phyloP scores from a whole-genome alignment of 495 filamentous ascomycete species.

The Echria macrotheca region DNA sequence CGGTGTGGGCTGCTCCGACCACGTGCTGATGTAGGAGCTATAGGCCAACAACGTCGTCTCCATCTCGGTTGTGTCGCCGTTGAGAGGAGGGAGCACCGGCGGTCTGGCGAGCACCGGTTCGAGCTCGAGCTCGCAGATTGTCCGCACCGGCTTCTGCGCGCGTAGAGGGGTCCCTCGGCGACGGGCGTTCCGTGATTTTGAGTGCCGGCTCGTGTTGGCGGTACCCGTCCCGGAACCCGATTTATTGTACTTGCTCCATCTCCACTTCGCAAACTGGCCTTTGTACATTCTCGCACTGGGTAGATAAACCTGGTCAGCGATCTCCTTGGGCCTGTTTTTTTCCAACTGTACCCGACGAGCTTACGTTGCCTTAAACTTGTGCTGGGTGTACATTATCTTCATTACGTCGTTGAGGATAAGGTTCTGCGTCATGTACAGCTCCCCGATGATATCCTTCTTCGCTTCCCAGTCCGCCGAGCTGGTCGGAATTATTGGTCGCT shows the following conservation, averaged over 20 bases:
- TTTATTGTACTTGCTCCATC: conserved; percentile 33
- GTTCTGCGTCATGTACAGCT: conserved; percentile 31
- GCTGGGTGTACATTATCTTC: conserved; percentile 23
- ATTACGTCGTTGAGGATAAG: conserved; percentile 33
- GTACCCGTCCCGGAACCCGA: conserved; percentile 3
- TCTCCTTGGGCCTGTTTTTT: too few relatives aligned
- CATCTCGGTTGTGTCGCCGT: not conserved
- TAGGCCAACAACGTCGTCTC: conserved; percentile 13
- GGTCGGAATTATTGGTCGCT: conserved; percentile 28
- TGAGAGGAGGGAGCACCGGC: not conserved
- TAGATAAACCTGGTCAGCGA: too few relatives aligned
- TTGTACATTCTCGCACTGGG: conserved; percentile 34
- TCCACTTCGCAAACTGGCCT: conserved; percentile 32
- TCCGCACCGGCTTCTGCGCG: not conserved
- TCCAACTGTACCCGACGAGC: too few relatives aligned
- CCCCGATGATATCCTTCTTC: conserved; percentile 23
- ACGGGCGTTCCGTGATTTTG: not conserved
- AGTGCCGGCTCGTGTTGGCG: conserved; percentile 1
- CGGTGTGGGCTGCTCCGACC: conserved; percentile 10
- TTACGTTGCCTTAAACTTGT: conserved; percentile 36
- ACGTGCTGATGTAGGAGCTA: conserved; percentile 10
- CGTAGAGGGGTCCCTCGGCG: not conserved
- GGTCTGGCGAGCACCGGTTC: not conserved
- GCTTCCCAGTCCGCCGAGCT: conserved; percentile 28
- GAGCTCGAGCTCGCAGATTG: not conserved